phyloP scores from a whole-genome alignment of 257 asterid genomes.

The Forsythia suspensa region DNA sequence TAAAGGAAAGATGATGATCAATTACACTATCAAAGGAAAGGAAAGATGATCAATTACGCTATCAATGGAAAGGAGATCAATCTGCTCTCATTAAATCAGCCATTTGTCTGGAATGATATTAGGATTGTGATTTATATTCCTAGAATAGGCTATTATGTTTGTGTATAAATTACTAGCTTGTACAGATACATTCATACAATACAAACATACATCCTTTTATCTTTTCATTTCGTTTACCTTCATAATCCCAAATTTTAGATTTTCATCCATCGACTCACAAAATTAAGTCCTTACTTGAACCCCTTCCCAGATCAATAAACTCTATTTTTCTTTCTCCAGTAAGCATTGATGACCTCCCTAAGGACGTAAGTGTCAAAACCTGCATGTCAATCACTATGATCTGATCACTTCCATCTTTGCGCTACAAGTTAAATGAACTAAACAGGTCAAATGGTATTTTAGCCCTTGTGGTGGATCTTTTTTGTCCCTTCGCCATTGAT shows the following conservation, averaged over 20 bases:
- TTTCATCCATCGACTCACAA: background rate
- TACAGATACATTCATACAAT: too few relatives aligned
- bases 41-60: too few relatives aligned
- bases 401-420: constrained; percentile 22
- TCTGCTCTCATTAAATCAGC: too few relatives aligned
- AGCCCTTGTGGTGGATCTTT: constrained; percentile 34
- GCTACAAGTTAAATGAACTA: background rate
- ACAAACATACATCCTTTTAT: too few relatives aligned
- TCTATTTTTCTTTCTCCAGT: constrained; percentile 26
- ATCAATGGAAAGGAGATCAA: too few relatives aligned
- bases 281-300: constrained; percentile 13
- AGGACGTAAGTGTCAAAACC: background rate
- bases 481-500: constrained; percentile 23
- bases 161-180: too few relatives aligned
- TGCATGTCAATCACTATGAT: background rate
- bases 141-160: too few relatives aligned
- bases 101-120: too few relatives aligned
- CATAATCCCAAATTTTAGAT: constrained; percentile 23
- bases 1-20: too few relatives aligned
- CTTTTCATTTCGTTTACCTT: too few relatives aligned
- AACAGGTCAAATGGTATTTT: background rate
- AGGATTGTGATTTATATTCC: too few relatives aligned
- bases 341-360: constrained; percentile 2
- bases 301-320: background rate
- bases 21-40: too few relatives aligned